phyloP scores from a whole-genome alignment of 2,329 filamentous ascomycete species.

The Venturia asperata region DNA sequence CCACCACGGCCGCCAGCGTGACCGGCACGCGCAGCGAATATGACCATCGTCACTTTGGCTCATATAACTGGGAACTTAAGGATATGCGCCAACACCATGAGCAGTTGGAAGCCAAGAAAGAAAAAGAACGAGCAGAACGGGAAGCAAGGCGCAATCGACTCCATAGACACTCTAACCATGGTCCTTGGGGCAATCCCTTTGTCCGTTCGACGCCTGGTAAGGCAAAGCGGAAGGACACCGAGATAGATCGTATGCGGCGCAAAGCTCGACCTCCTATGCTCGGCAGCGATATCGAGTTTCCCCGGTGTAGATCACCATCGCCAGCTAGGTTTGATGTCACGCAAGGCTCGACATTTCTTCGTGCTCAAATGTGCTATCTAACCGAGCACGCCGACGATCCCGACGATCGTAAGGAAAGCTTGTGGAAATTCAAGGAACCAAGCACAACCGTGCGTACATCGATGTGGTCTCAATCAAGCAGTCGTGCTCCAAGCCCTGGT shows the following conservation, averaged over 20 bases:
- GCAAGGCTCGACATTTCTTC: constrained; percentile 49
- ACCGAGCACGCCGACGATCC: constrained; percentile 42
- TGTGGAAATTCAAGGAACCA: constrained; percentile 53
- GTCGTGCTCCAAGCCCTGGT: constrained; percentile 45
- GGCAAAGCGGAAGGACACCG: constrained; percentile 21
- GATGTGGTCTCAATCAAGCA: constrained; percentile 31
- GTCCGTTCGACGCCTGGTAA: constrained; percentile 20
- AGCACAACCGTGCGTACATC: constrained; percentile 4
- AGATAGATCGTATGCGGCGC: constrained; percentile 50
- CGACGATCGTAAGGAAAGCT: constrained; percentile 40
- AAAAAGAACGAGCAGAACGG: constrained; percentile 23
- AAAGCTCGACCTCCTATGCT: constrained; percentile 75
- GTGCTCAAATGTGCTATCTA: constrained; percentile 44
- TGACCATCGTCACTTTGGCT: constrained; percentile 16
- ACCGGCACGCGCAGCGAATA: constrained; percentile 10
- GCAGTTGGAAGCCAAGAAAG: constrained; percentile 47
- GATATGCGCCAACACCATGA: constrained; percentile 75
- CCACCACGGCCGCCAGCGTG: constrained; percentile 31
- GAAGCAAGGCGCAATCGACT: constrained; percentile 17
- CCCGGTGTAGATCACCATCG: constrained; percentile 74
- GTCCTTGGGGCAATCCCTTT: constrained; percentile 36
- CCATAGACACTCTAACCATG: neutral
- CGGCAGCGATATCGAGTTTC: constrained; percentile 71
- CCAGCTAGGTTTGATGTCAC: constrained; percentile 76
- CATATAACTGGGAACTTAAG: constrained; percentile 61